These are phyloP conservation scores for Elsinoe australis DNA, from an alignment of 2,329 filamentous ascomycete genomes.

Conservation along the genomic window DNA sequence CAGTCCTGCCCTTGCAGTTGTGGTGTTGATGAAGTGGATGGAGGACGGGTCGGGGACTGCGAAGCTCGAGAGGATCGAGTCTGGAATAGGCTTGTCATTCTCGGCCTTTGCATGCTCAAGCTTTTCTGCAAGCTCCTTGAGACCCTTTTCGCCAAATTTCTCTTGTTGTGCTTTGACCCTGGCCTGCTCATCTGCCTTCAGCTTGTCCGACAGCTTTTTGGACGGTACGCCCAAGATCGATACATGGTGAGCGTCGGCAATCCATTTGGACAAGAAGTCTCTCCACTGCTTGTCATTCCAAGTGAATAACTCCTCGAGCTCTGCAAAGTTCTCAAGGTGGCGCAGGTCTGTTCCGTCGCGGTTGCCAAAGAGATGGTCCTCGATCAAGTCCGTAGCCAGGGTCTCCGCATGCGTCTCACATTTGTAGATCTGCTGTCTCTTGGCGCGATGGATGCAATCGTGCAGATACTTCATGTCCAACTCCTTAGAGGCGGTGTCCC, in stretches of 20 bases:
- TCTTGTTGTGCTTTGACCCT: conserved; percentile 72
- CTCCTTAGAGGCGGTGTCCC: conserved; percentile 69
- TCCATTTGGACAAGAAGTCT: conserved; percentile 71
- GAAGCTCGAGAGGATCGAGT: conserved; percentile 72
- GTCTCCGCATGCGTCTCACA: conserved; percentile 75
- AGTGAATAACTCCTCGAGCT: conserved; percentile 59
- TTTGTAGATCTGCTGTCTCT: conserved; percentile 71
- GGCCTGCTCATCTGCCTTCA: conserved; percentile 73
- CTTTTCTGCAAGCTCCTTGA: conserved; percentile 65
- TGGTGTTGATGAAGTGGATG: conserved; percentile 88
- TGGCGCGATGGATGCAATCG: conserved; percentile 77
- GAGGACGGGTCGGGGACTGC: conserved; percentile 77
- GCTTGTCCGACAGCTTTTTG: conserved; percentile 64
- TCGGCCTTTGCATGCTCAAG: conserved; percentile 77
- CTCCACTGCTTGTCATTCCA: conserved; percentile 86
- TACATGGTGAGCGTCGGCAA: conserved; percentile 76
- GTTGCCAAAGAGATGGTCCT: conserved; percentile 83
- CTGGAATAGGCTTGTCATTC: conserved; percentile 81
- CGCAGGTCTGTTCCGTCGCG: conserved; percentile 59
- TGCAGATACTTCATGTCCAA: conserved; percentile 85
- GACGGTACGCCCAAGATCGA: conserved; percentile 87
- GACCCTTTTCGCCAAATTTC: conserved; percentile 70
- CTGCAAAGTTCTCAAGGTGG: conserved; percentile 36
- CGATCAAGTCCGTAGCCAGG: conserved; percentile 79
- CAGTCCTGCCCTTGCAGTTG: conserved; percentile 72